A percentile compares a stretch with the other conserved stretches of the same genome.
Conservation (phyloP, 306 rosid genomes). For the Astragalus glycyphyllos region DNA sequence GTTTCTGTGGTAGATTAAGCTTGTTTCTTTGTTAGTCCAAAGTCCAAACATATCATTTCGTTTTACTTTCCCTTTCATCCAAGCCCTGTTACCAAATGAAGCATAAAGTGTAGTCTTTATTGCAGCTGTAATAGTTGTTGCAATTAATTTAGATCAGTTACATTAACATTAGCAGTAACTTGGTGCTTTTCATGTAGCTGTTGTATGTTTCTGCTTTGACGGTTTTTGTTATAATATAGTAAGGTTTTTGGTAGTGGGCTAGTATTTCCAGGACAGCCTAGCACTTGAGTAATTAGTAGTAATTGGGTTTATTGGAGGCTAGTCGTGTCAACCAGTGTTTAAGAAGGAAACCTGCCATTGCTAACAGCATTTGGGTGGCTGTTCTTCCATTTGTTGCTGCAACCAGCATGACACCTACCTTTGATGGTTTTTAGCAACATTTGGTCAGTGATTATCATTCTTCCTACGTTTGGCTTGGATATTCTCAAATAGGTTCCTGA, state of each 20-base stretch:
- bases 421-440: neutral
- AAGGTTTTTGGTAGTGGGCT: slow-evolving; percentile 12
- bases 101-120: slow-evolving; percentile 11
- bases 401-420: neutral
- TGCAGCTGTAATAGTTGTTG: neutral
- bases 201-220: neutral
- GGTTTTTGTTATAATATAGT: slow-evolving; percentile 10
- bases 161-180: slow-evolving; percentile 4
- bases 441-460: neutral
- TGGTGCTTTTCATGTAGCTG: slow-evolving; percentile 15
- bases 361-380: slow-evolving; percentile 19
- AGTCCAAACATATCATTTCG: slow-evolving; percentile 3
- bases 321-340: neutral
- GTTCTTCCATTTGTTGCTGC: neutral
- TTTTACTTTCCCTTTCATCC: neutral
- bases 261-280: slow-evolving; percentile 5
- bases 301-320: slow-evolving; percentile 9
- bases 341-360: slow-evolving; percentile 27
- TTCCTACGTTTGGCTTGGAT: neutral
- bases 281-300: slow-evolving; percentile 2
- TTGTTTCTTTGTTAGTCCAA: neutral
- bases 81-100: slow-evolving; percentile 2
- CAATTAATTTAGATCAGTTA: neutral
- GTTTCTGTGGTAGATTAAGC: slow-evolving; percentile 24
- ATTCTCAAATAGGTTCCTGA: neutral